Evolutionary conservation across 2,329 filamentous ascomycete genomes (phyloP).

Genomic region (Orbilia oligospora): DNA sequence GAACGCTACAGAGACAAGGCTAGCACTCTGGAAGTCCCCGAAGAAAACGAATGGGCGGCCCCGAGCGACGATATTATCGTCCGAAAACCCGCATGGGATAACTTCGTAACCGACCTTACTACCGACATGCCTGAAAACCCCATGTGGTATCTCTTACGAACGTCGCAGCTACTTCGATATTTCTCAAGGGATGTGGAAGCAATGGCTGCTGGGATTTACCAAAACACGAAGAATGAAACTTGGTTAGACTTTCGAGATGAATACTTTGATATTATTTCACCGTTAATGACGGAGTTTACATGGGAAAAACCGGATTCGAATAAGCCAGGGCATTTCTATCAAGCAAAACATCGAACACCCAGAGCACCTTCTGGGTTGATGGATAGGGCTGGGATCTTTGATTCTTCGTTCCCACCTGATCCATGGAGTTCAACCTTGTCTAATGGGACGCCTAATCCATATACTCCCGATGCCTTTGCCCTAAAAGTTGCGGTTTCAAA

Average conservation of each 20-base stretch:
- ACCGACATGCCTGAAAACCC: slow-evolving; percentile 38
- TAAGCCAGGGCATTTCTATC: not conserved
- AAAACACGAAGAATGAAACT: not conserved
- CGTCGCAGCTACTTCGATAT: slow-evolving; percentile 16
- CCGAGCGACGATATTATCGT: slow-evolving; percentile 26
- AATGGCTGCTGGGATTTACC: not conserved
- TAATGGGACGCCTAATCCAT: slow-evolving; percentile 28
- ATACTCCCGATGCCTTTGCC: slow-evolving; percentile 29
- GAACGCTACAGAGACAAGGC: not conserved
- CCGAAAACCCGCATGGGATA: slow-evolving; percentile 26
- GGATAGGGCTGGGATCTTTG: slow-evolving; percentile 35
- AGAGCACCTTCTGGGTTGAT: slow-evolving; percentile 2
- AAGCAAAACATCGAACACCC: not conserved
- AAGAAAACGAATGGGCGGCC: slow-evolving; percentile 31
- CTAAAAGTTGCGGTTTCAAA: slow-evolving; percentile 34
- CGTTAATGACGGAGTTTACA: slow-evolving; percentile 38
- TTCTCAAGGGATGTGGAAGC: slow-evolving; percentile 21
- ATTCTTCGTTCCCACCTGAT: slow-evolving; percentile 32
- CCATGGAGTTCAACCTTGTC: not conserved
- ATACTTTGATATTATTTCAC: slow-evolving; percentile 30
- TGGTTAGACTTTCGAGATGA: slow-evolving; percentile 23
- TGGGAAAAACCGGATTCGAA: not conserved
- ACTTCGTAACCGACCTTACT: slow-evolving; percentile 25
- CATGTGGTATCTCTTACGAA: slow-evolving; percentile 41
- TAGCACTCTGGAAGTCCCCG: not conserved